Percentiles rank a stretch among this genome's conserved stretches.
Conservation (phyloP, 805 yeast species). For the Wilhelminamyces savonicus region DNA sequence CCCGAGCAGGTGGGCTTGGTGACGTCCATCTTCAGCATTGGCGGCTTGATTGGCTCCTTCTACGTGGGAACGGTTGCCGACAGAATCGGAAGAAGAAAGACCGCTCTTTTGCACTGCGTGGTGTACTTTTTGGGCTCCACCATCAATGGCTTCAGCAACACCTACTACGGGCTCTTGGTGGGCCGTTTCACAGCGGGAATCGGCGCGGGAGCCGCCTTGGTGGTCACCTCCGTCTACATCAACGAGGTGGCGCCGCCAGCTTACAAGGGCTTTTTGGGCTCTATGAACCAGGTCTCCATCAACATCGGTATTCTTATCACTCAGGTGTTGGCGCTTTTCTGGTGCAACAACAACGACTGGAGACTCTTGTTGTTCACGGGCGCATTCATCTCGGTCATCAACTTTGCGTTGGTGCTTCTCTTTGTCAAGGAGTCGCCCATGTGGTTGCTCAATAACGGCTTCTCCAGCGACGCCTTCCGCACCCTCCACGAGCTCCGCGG, state of each 20-base stretch:
- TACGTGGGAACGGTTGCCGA: slow-evolving; percentile 64
- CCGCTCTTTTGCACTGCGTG: slow-evolving; percentile 46
- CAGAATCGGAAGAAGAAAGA: slow-evolving; percentile 52
- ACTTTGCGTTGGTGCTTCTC: slow-evolving; percentile 33
- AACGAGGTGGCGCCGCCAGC: slow-evolving; percentile 71
- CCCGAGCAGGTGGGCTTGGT: slow-evolving; percentile 61
- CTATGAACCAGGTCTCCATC: slow-evolving; percentile 83
- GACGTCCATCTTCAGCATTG: slow-evolving; percentile 75
- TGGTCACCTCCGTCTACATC: slow-evolving; percentile 75
- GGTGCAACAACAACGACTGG: slow-evolving; percentile 69
- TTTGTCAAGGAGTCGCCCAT: slow-evolving; percentile 72
- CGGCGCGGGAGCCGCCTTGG: slow-evolving; percentile 85
- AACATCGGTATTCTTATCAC: slow-evolving; percentile 81
- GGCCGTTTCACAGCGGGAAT: slow-evolving; percentile 80
- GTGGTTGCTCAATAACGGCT: slow-evolving; percentile 60
- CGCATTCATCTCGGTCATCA: slow-evolving; percentile 43
- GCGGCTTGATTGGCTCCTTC: slow-evolving; percentile 74
- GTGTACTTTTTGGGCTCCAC: slow-evolving; percentile 58
- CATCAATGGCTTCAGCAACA: slow-evolving; percentile 46
- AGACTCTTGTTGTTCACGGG: slow-evolving; percentile 64
- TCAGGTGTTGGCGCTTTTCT: slow-evolving; percentile 64
- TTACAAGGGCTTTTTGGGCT: slow-evolving; percentile 73
- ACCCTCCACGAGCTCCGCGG: slow-evolving; percentile 33
- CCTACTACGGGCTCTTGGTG: slow-evolving; percentile 37
- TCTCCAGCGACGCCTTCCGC: slow-evolving; percentile 32